Evolutionary conservation across 495 filamentous ascomycete genomes (phyloP).

Genomic region (Talaromyces nanjingensis): DNA sequence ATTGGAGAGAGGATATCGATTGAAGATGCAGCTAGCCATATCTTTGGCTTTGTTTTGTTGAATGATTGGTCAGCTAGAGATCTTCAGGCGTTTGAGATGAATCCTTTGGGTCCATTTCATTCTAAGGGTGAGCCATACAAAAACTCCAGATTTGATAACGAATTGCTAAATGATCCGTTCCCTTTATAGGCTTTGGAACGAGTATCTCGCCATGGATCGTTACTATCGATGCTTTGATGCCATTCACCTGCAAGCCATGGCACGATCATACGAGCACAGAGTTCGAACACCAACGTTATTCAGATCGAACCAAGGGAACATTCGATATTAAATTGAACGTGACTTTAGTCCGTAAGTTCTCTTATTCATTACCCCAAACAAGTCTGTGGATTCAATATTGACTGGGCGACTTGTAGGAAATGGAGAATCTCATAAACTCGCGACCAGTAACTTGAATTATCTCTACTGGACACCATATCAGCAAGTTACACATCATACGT

Average conservation of each 20-base stretch:
- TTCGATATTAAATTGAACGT: slow-evolving; percentile 18
- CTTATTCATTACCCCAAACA: background rate
- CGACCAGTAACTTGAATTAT: slow-evolving; percentile 17
- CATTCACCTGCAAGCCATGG: slow-evolving; percentile 8
- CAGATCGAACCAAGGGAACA: slow-evolving; percentile 6
- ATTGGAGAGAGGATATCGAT: slow-evolving; percentile 15
- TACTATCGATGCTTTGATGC: slow-evolving; percentile 58
- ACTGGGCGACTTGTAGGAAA: slow-evolving; percentile 10
- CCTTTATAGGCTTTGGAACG: slow-evolving; percentile 61
- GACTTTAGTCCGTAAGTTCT: slow-evolving; percentile 17
- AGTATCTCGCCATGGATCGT: slow-evolving; percentile 80
- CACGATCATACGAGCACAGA: slow-evolving; percentile 12
- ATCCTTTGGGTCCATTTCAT: slow-evolving; percentile 35
- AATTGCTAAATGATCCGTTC: background rate
- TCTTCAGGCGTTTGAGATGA: slow-evolving; percentile 30
- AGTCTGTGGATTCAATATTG: background rate
- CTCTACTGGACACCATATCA: slow-evolving; percentile 23
- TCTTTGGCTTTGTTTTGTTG: slow-evolving; percentile 81
- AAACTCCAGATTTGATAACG: background rate
- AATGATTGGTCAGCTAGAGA: slow-evolving; percentile 68
- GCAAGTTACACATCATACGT: slow-evolving; percentile 16
- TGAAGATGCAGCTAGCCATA: slow-evolving; percentile 54
- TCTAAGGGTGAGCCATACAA: slow-evolving; percentile 41
- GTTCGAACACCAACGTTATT: slow-evolving; percentile 3
- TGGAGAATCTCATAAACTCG: slow-evolving; percentile 15